Evolutionary conservation across 2,329 filamentous ascomycete species (phyloP), one percentile per base, ranked within the genome.

Genomic region (Graphilbum sp.): DNA sequence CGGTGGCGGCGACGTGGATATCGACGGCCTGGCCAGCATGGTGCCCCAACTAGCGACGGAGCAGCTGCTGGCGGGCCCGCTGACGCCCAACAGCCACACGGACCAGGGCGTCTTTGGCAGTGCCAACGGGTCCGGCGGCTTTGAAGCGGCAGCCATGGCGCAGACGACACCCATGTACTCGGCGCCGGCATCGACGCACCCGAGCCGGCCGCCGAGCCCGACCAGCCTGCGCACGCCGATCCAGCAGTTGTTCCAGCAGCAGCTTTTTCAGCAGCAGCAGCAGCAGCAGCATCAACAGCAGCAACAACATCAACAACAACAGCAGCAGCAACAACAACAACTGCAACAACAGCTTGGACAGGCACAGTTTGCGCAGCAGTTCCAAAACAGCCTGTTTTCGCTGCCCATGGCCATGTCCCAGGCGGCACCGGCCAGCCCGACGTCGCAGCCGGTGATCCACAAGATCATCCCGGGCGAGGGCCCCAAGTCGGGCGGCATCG

Each of bases 401-500:
- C 55, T 71, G 24, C 62, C 70, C 21, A 52, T 72, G 21, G 57
- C 55, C 8, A 58, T 68, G 39, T n/a, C 43, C 1, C 41, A 41
- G 17, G 20, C 43, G 4, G 16, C 39, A 2, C 23, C 45, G 15
- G 37, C 62, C 20, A 34, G 35, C 16, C 34, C 38, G 6, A 37
- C 39, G 1, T 23, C 62, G 35, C 62, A 65, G 32, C 60, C 66
- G n/a, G 69, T 71, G 16, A 88, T 92, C 18, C 78, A 84, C 53
- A 88, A 87, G 54, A 68, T 94, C 43, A 83, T 90, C 27, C 86
- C 87, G 0, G 70, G 69, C 23, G 82, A 92, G 54, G 86, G 86
- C 0, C 82, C 86, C 7, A 82, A 77, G 41, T 74, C 73, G 27
- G 86, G 86, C 42, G 86, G 86, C 32, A 86, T 84, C 37, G 86